Evolutionary conservation across 2,329 filamentous ascomycete genomes (phyloP), one percentile per base, ranked within the genome.

Genomic region (Coleophoma crateriformis): DNA sequence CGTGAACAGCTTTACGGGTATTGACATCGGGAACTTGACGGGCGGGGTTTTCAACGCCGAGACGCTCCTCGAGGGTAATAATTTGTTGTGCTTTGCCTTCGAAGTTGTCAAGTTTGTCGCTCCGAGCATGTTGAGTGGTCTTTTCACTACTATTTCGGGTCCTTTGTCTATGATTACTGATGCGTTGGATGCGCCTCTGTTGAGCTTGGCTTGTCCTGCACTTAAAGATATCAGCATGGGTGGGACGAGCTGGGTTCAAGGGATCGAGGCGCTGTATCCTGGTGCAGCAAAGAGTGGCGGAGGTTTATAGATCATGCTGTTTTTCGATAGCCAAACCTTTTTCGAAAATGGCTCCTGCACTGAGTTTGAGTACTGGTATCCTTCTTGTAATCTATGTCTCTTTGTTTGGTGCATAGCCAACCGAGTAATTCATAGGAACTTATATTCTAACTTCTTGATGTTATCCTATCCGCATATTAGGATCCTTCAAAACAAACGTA

Each of bases 1-100:
- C 4, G 68, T 75, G 15, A 73, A 79, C 62, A 73, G 67, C 22
- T 80, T 78, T 55, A 64, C 69, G 6, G 75, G 74, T 4, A 57
- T 79, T 46, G 62, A 73, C 54, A 37, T 74, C 2, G 50, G 53
- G 3, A 61, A 76, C 47, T 33, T 76, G n/a, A 71, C 71, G 11
- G 68, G 70, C 17, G 72, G 72, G 41, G 56, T 77, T 2, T 66
- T 72, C 52, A 76, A 74, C 54, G 58, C 63, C 4, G 51, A 62
- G n/a, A 70, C 61, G 15, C 61, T 77, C 0, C 58, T 72, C 2
- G 54, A 76, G 47, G 72, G 70, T 19, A 75, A 77, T 63, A 75
- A 78, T 54, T 58, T 71, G 10, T 46, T 71, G 20, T 76, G 74
- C 54, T 70, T 72, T 50, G 66, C 56, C 15, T 63, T 69, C 35